Evolutionary conservation across 129 eudicot species (phyloP).

Genomic region (Artemisia tridentata): DNA sequence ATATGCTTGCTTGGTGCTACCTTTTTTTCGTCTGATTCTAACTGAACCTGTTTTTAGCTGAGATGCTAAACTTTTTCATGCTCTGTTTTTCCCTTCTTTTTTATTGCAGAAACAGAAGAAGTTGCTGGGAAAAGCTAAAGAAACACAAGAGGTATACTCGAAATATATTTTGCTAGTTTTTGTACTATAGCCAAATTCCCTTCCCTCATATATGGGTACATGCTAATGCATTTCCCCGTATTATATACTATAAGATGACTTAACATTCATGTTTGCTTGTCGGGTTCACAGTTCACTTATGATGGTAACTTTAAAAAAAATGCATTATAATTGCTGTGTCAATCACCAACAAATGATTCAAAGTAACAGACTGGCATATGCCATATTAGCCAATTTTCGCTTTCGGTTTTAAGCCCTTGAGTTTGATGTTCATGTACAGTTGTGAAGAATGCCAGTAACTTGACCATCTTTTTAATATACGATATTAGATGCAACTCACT

Average conservation of each 20-base stretch:
- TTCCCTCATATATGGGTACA: too few species aligned
- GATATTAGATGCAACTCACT: conserved; percentile 8
- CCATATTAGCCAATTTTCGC: conserved; percentile 4
- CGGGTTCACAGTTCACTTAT: neutral
- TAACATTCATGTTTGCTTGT: neutral
- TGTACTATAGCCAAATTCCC: too few species aligned
- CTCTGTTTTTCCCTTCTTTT: conserved; percentile 2
- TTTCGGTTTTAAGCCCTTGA: neutral
- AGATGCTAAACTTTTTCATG: conserved; percentile 5
- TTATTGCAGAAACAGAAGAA: conserved; percentile 71
- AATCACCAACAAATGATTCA: conserved; percentile 1
- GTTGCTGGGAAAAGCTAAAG: conserved; percentile 69
- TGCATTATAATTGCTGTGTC: neutral
- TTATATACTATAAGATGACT: neutral
- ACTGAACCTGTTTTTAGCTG: conserved; percentile 12
- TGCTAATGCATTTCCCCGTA: too few species aligned
- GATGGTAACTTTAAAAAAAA: neutral
- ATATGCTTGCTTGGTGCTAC: neutral
- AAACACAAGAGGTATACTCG: conserved; percentile 65
- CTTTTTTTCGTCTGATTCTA: neutral
- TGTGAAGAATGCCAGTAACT: neutral
- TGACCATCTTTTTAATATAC: conserved; percentile 1
- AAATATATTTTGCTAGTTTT: neutral
- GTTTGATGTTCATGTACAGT: neutral
- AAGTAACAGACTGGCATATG: neutral